These are phyloP conservation scores for Alloteropsis angusta DNA, from an alignment of 202 grass and related monocot species.

Conservation along the genomic window DNA sequence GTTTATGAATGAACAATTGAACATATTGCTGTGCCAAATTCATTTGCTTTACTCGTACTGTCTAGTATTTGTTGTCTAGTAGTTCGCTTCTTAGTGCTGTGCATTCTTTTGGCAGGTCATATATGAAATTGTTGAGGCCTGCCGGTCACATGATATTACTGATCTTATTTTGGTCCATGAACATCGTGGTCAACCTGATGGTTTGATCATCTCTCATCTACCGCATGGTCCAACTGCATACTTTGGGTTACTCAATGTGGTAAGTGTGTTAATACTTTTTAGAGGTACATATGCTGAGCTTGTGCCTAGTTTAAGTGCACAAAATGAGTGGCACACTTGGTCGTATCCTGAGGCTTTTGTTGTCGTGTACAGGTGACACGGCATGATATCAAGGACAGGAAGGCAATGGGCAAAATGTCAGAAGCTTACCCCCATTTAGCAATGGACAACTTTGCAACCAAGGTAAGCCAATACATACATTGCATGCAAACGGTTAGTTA, in stretches of 20 bases:
- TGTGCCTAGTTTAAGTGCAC: too few relatives aligned
- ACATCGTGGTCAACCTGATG: conserved; percentile 88
- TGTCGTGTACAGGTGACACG: conserved; percentile 55
- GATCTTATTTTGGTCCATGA: conserved; percentile 90
- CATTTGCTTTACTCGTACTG: background rate
- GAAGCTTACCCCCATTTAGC: conserved; percentile 91
- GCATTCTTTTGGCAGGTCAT: conserved; percentile 48
- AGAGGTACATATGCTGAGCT: background rate
- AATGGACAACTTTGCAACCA: conserved; percentile 68
- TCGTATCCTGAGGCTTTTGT: background rate
- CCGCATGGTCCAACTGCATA: conserved; percentile 86
- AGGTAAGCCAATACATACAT: conserved; percentile 29
- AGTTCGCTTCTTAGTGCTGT: background rate
- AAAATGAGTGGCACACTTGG: too few relatives aligned
- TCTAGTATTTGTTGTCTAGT: background rate
- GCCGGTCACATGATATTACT: conserved; percentile 64
- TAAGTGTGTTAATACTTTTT: conserved; percentile 33
- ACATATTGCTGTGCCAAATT: background rate
- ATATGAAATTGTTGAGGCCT: conserved; percentile 78
- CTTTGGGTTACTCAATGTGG: conserved; percentile 93
- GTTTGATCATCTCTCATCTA: conserved; percentile 79
- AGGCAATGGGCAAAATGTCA: conserved; percentile 84
- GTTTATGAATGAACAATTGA: background rate
- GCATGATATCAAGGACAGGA: conserved; percentile 91
- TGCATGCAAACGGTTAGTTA: background rate